Evolutionary conservation across 257 asterid species (phyloP).

Genomic region (Handroanthus guayacan): DNA sequence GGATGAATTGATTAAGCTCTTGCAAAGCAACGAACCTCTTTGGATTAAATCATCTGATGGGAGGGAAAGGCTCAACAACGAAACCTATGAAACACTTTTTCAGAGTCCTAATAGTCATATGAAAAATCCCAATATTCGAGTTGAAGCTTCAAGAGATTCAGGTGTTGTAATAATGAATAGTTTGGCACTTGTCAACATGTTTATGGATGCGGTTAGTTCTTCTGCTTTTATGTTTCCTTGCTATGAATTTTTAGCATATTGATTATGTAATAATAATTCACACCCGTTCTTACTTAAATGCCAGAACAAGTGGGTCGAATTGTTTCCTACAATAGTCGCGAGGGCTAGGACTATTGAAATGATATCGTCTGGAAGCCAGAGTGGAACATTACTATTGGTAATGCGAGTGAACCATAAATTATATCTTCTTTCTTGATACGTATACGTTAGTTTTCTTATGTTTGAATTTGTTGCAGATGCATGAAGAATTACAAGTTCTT

Average conservation of each 20-base stretch:
- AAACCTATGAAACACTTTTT: slow-evolving; percentile 65
- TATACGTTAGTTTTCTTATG: neutral
- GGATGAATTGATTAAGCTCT: slow-evolving; percentile 80
- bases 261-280: neutral
- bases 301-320: slow-evolving; percentile 83
- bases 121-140: slow-evolving; percentile 64
- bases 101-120: slow-evolving; percentile 64
- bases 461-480: slow-evolving; percentile 61
- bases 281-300: neutral
- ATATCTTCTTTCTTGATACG: neutral
- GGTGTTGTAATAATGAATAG: slow-evolving; percentile 87
- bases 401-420: neutral
- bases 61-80: slow-evolving; percentile 68
- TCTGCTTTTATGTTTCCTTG: neutral
- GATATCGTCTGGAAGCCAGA: slow-evolving; percentile 73
- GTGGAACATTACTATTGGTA: slow-evolving; percentile 85
- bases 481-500: slow-evolving; percentile 82
- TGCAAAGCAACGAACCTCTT: slow-evolving; percentile 75
- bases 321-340: slow-evolving; percentile 85
- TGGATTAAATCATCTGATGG: slow-evolving; percentile 80
- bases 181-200: slow-evolving; percentile 71
- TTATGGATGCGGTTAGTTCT: slow-evolving; percentile 75
- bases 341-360: slow-evolving; percentile 84
- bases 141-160: slow-evolving; percentile 80
- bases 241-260: neutral